phyloP scores from a whole-genome alignment of 2,329 filamentous ascomycete species.

The Chaetomiaceae sp. region DNA sequence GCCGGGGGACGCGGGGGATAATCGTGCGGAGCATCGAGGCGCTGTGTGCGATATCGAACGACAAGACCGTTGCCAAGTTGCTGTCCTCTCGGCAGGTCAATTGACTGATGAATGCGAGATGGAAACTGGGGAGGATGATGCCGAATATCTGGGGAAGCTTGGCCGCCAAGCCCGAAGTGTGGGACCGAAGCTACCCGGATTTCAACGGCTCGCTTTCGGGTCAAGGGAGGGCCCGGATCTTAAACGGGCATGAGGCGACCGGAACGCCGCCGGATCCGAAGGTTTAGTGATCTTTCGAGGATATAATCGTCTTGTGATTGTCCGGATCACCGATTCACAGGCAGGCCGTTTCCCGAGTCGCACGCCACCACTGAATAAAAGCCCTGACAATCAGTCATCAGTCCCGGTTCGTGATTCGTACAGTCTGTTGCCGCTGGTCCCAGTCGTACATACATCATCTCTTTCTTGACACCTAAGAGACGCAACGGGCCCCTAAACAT shows the following conservation, averaged over 20 bases:
- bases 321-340: no score
- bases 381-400: no score
- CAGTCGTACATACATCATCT: not conserved
- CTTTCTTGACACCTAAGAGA: not conserved
- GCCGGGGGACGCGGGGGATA: constrained; percentile 21
- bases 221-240: not conserved
- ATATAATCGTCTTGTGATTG: no score
- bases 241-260: not conserved
- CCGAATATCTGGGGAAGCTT: not conserved
- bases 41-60: not conserved
- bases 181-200: constrained; percentile 10
- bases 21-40: constrained; percentile 26
- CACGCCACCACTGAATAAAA: no score
- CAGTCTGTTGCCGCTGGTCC: not conserved
- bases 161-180: constrained; percentile 7
- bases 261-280: not conserved
- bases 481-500: constrained; percentile 36
- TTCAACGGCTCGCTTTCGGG: not conserved
- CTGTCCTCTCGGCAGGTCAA: not conserved
- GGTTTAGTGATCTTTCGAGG: not conserved
- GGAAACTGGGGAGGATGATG: not conserved
- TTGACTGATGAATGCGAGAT: not conserved
- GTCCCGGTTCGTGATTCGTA: not conserved
- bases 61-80: not conserved
- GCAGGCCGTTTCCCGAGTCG: no score